These are phyloP conservation scores for Kazachstania taianensis DNA, from an alignment of 805 yeast species.

Conservation along the genomic window DNA sequence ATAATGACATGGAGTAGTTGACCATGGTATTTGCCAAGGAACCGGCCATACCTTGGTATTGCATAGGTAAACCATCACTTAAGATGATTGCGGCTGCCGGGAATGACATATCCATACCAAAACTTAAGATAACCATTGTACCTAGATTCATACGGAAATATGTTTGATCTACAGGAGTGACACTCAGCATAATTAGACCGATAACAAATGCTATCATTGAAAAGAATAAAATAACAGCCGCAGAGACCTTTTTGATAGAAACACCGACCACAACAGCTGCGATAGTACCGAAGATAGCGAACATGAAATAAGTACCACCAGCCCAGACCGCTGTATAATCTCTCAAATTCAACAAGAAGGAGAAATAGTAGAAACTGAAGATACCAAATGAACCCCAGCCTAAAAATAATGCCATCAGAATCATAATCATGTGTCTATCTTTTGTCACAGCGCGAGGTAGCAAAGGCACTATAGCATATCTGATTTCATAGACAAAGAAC, in stretches of 20 bases:
- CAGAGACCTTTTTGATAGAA: conserved; percentile 37
- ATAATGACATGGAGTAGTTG: conserved; percentile 62
- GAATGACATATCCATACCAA: conserved; percentile 73
- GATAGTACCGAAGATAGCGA: conserved; percentile 41
- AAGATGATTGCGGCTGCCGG: conserved; percentile 63
- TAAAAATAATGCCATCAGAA: conserved; percentile 40
- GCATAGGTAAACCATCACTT: conserved; percentile 47
- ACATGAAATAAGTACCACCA: conserved; percentile 37
- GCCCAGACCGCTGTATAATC: conserved; percentile 37
- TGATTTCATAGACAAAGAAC: conserved; percentile 43
- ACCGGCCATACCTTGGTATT: conserved; percentile 72
- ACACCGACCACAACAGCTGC: conserved; percentile 47
- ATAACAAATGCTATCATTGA: conserved; percentile 45
- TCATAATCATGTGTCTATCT: conserved; percentile 34
- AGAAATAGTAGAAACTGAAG: conserved; percentile 57
- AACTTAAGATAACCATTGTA: conserved; percentile 43
- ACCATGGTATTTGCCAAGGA: conserved; percentile 60
- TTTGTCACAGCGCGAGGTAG: conserved; percentile 43
- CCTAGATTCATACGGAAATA: conserved; percentile 53
- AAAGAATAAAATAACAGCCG: conserved; percentile 40
- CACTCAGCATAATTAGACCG: conserved; percentile 44
- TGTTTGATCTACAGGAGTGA: conserved; percentile 48
- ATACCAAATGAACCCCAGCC: conserved; percentile 79
- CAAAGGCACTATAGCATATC: conserved; percentile 39
- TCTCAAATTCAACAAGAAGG: conserved; percentile 41